Base-by-base conservation (phyloP, 1,284 basidiomycete genomes). In the Pseudozyma pruni region DNA sequence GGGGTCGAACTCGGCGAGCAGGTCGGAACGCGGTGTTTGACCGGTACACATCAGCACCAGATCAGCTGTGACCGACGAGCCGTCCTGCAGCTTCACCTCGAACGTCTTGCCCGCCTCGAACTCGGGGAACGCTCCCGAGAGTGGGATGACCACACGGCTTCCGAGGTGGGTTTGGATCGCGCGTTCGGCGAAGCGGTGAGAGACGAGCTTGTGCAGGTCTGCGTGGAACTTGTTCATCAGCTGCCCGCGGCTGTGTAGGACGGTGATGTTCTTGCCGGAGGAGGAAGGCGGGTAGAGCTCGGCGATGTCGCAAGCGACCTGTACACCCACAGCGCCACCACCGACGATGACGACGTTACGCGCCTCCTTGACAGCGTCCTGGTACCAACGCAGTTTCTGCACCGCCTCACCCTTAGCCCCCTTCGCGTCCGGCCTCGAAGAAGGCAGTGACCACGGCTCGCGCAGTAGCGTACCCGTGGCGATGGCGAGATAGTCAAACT, bases 301-400 rank as follows among this genome's bases (percentile, higher is more conserved):
- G 0, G 72, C 64, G 29, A 81, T 81, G 44, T 82, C 80, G 8
- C 56, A 64, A 0, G 80, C 80, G 6, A 76, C 64, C 38, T 81
- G 72, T 1, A 80, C 80, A 31, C 80, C 80, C 9, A 82, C 62
- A 4, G 80, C 79, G 14, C 79, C 80, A 11, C 79, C 80, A 8
- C 80, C 80, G 3, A 82, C 74, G 13, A 82, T 47, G 9, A 82
- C 72, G 40, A 81, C 74, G 8, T 76, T 46, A 4, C 66, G 14
- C 13, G 75, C 75, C 8, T 55, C 53, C 11, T 44, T 39, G 14
- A 82, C 68, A 1, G 66, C 60, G 10, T 70, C 54, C 42, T 82
- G 78, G 8, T 63, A 59, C 3, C 38, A 10, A 9, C 51, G 22
- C 53, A 82, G 72, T 63, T 69, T 79, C 3, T 42, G 17, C 2